These are phyloP conservation scores for Neocatenulostroma microsporum DNA, from an alignment of 2,329 filamentous ascomycete species.

Conservation along the genomic window DNA sequence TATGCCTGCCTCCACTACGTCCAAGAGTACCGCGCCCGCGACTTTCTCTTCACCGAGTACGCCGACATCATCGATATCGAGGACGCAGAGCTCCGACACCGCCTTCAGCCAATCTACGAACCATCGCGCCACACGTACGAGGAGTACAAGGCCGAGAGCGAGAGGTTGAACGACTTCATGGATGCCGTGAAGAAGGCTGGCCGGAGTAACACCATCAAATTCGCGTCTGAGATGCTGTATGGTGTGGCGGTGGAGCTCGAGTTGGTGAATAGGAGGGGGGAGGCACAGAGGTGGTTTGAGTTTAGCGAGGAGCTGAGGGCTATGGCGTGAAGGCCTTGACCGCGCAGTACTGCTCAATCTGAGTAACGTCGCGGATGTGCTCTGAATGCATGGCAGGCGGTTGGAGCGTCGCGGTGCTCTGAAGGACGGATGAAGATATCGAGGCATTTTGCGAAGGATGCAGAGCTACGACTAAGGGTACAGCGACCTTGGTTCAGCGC, in stretches of 20 bases:
- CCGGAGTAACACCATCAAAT: background rate
- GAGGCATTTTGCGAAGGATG: background rate
- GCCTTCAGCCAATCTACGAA: background rate
- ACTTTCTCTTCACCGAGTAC: background rate
- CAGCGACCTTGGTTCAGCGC: too few relatives aligned
- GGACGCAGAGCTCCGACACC: background rate
- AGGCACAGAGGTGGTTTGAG: background rate
- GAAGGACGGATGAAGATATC: background rate
- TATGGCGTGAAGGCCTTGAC: too few relatives aligned
- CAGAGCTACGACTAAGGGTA: too few relatives aligned
- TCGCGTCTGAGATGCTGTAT: conserved; percentile 1
- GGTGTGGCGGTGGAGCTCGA: background rate
- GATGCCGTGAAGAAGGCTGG: background rate
- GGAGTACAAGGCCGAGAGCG: background rate
- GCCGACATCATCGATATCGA: background rate
- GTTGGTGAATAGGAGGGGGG: background rate
- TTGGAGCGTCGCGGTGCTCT: background rate
- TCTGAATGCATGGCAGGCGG: background rate
- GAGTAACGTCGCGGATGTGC: background rate
- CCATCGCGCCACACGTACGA: background rate
- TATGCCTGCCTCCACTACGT: background rate
- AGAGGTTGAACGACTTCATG: background rate
- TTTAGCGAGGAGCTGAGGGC: background rate
- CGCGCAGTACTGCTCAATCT: background rate
- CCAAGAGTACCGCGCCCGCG: background rate